Evolutionary conservation across 495 filamentous ascomycete species (phyloP).

Genomic region (Aspergillus mulundensis): DNA sequence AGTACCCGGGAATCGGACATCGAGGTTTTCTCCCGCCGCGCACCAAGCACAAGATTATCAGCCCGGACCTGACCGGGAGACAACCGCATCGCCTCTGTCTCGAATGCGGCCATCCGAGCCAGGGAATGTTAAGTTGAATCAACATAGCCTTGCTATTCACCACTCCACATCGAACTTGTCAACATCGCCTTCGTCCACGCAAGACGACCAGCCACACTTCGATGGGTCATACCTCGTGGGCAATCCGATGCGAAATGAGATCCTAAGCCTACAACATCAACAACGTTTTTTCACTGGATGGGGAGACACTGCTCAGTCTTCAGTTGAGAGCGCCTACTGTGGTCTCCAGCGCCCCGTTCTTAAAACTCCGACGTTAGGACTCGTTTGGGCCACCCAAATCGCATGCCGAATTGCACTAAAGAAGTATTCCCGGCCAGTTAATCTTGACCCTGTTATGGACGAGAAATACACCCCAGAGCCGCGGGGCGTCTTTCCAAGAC

Average conservation of each 20-base stretch:
- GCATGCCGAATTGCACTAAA: slow-evolving; percentile 75
- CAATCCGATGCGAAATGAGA: slow-evolving; percentile 37
- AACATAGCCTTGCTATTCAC: slow-evolving; percentile 16
- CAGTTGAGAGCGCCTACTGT: neutral
- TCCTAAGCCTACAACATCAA: slow-evolving; percentile 78
- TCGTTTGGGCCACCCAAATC: slow-evolving; percentile 89
- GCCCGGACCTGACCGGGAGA: slow-evolving; percentile 14
- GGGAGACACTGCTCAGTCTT: slow-evolving; percentile 54
- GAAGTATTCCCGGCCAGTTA: slow-evolving; percentile 39
- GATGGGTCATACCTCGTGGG: slow-evolving; percentile 40
- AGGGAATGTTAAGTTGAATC: slow-evolving; percentile 14
- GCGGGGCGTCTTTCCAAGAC: neutral
- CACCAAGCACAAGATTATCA: slow-evolving; percentile 12
- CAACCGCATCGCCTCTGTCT: slow-evolving; percentile 20
- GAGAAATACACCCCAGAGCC: neutral
- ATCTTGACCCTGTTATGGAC: neutral
- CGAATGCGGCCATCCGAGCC: slow-evolving; percentile 16
- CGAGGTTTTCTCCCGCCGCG: slow-evolving; percentile 14
- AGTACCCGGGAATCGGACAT: neutral
- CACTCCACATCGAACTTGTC: slow-evolving; percentile 31
- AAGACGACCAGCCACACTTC: slow-evolving; percentile 34
- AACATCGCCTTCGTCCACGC: slow-evolving; percentile 24
- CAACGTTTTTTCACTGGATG: slow-evolving; percentile 93
- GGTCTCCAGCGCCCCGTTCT: slow-evolving; percentile 25
- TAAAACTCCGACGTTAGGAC: slow-evolving; percentile 83